Evolutionary conservation across 805 yeast species (phyloP).

Genomic region (Ogataea trehalophila): DNA sequence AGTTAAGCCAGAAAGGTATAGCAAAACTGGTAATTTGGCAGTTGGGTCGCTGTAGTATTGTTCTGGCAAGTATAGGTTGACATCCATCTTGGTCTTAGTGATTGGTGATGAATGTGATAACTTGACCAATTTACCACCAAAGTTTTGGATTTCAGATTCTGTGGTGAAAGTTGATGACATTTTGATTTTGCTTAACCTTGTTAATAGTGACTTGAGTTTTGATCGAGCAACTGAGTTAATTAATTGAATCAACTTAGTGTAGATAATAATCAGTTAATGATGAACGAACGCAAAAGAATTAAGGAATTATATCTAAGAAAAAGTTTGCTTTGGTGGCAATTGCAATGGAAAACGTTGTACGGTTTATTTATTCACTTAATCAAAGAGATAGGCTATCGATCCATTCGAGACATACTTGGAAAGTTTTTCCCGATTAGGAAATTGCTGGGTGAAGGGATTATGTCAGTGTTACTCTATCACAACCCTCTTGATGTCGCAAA

Average conservation of each 20-base stretch:
- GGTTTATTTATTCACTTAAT: too few species aligned
- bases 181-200: neutral
- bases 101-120: conserved; percentile 64
- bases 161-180: conserved; percentile 54
- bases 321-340: neutral
- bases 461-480: too few species aligned
- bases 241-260: neutral
- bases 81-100: conserved; percentile 72
- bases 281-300: neutral
- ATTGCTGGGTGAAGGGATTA: neutral
- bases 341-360: neutral
- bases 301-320: neutral
- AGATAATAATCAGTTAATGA: neutral
- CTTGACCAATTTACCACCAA: conserved; percentile 75
- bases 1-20: conserved; percentile 84
- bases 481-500: too few species aligned
- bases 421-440: conserved; percentile 1
- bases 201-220: neutral
- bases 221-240: neutral
- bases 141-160: conserved; percentile 51
- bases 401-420: neutral
- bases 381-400: neutral
- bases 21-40: conserved; percentile 60
- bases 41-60: conserved; percentile 32
- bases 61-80: conserved; percentile 78